Base-by-base conservation (phyloP, 164 flowering plant species). In the Magnolia officinalis region DNA sequence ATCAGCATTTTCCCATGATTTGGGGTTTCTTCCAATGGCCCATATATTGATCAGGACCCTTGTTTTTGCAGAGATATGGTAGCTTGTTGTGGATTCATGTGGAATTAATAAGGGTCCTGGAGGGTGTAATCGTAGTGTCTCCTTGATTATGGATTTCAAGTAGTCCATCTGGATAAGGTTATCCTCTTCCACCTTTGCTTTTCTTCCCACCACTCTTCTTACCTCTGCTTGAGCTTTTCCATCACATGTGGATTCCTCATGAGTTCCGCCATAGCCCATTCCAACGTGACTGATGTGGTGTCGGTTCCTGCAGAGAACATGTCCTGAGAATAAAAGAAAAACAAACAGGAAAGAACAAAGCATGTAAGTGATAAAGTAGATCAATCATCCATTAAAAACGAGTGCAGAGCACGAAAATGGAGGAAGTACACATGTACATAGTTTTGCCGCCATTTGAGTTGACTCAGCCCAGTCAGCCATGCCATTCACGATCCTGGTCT, bases 201-300 rank as follows among this genome's bases (percentile, higher is more conserved):
- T 73, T 20, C 13, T n/a, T 3, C 75, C 75, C 11, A 63, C 6
- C 20, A 31, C 19, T 1, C 55, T 18, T 73, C 75, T 73, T 49
- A 73, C 51, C 49, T 73, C 68, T 18, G 16, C 29, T 63, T 73
- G 68, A 7, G 75, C 75, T n/a, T 63, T 52, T 73, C 10, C 68
- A 73, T 63, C 29, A 63, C 67, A 3, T n/a, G 19, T 7, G 75
- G 75, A 19, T 61, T 8, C 55, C 68, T 61, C 24, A 61, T 8
- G 3, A 73, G 52, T 26, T 63, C 68, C 63, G 75, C 52, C 68
- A 73, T 73, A 9, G 68, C 58, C 75, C 75, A 73, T 26, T 61
- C 75, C 9, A 73, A 5, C 2, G 29, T 11, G 8, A 50, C n/a
- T 7, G 75, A 8, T 19, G 75, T 10, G 68, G 75, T 73, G n/a